phyloP scores from a whole-genome alignment of 768 basidiomycete genomes.

The Phanerochaete carnosa region DNA sequence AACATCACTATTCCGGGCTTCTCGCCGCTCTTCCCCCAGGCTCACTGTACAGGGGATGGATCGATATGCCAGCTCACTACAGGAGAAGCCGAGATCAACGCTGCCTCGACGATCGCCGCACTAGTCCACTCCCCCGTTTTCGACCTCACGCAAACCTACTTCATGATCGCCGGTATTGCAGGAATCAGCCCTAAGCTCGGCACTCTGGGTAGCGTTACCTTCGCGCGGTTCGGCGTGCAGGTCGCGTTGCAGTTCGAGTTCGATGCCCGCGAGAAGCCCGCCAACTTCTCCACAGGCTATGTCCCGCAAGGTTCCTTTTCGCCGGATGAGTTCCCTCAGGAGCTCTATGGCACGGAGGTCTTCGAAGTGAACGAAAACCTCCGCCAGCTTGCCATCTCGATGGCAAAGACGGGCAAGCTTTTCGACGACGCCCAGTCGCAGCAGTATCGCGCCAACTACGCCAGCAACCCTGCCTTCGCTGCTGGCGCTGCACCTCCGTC shows the following conservation, averaged over 20 bases:
- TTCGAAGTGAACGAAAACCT: conserved; percentile 43
- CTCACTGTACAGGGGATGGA: conserved; percentile 32
- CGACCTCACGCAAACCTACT: conserved; percentile 38
- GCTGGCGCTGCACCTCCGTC: conserved; percentile 29
- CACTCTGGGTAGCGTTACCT: conserved; percentile 36
- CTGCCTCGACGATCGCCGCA: conserved; percentile 30
- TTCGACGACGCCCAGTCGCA: conserved; percentile 29
- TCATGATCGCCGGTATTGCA: conserved; percentile 39
- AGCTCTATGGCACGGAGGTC: conserved; percentile 43
- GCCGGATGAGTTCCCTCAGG: conserved; percentile 25
- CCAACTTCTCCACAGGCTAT: conserved; percentile 35
- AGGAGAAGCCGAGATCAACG: conserved; percentile 42
- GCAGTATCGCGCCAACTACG: conserved; percentile 31
- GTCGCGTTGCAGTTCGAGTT: conserved; percentile 37
- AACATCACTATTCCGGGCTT: conserved; percentile 38
- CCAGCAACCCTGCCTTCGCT: conserved; percentile 13
- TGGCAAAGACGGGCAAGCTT: conserved; percentile 29
- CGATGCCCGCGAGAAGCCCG: conserved; percentile 38
- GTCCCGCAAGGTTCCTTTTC: conserved; percentile 28
- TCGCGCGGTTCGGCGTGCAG: conserved; percentile 39
- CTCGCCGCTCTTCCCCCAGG: conserved; percentile 36
- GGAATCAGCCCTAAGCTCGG: conserved; percentile 36
- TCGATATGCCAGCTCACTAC: conserved; percentile 36
- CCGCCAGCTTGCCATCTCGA: conserved; percentile 26
- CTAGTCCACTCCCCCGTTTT: conserved; percentile 32